Conservation (phyloP, 2,329 filamentous ascomycete species). For the Aurifilum marmelostoma region DNA sequence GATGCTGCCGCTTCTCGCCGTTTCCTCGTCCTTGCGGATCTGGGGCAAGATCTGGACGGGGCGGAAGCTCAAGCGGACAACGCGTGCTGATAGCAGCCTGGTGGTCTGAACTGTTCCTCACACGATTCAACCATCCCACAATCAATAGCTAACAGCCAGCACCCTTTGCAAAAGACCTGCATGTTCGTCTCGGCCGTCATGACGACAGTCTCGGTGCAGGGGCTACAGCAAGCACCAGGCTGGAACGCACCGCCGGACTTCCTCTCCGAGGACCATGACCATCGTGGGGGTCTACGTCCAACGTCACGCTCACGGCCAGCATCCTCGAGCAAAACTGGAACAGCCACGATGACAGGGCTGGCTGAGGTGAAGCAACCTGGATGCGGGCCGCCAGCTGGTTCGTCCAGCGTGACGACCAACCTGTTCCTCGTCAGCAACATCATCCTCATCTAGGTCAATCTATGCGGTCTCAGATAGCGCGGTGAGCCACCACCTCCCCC, state of each 20-base stretch:
- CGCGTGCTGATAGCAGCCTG: constrained; percentile 2
- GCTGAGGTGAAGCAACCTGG: neutral
- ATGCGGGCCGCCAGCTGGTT: neutral
- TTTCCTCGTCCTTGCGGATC: neutral
- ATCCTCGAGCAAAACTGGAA: constrained; percentile 6
- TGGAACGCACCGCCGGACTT: neutral
- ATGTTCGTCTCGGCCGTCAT: neutral
- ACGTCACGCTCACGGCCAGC: neutral
- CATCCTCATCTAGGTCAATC: neutral
- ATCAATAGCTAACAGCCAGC: no score
- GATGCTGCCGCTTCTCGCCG: neutral
- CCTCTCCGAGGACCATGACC: neutral
- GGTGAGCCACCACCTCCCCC: no score
- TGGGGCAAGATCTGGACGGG: neutral
- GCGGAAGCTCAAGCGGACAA: neutral
- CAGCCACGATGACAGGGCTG: neutral
- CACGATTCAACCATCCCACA: no score
- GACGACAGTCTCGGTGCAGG: neutral
- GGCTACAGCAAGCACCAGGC: neutral
- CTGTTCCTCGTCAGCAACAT: neutral
- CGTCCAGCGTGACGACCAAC: neutral
- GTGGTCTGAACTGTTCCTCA: no score
- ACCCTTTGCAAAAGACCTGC: no score
- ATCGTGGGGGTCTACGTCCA: neutral
- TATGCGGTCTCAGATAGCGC: neutral